A percentile compares a stretch with the other conserved stretches of the same genome.
These are phyloP conservation scores for Fusarium sp. DNA, from an alignment of 2,329 filamentous ascomycete genomes.

Conservation along the genomic window DNA sequence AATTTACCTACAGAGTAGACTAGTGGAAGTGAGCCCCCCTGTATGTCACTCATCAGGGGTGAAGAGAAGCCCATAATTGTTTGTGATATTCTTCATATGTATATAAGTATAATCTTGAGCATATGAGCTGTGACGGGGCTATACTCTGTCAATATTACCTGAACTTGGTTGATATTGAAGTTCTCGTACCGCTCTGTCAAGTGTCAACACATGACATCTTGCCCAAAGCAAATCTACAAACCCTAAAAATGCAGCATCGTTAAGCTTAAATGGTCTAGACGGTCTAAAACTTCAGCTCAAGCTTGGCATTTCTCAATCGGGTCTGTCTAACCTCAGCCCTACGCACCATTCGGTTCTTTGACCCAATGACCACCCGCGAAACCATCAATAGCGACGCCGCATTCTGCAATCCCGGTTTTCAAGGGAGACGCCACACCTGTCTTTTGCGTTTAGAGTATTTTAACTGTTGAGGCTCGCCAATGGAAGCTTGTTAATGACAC, in stretches of 20 bases:
- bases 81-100: no score
- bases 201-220: constrained; percentile 3
- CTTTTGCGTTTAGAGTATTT: constrained; percentile 5
- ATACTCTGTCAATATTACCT: background rate
- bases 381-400: constrained; percentile 15
- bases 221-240: background rate
- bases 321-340: constrained; percentile 24
- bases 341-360: constrained; percentile 11
- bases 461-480: constrained; percentile 10
- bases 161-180: background rate
- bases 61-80: no score
- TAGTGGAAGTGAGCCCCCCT: constrained; percentile 13
- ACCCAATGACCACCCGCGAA: constrained; percentile 10
- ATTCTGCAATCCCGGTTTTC: background rate
- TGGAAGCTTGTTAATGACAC: constrained; percentile 4
- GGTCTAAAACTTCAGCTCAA: constrained; percentile 24
- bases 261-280: constrained; percentile 38
- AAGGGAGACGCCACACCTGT: constrained; percentile 26
- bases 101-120: no score
- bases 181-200: background rate
- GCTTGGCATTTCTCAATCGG: constrained; percentile 25
- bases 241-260: constrained; percentile 1
- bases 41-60: no score
- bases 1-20: background rate
- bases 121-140: background rate